Conservation (phyloP, 495 filamentous ascomycete genomes). For the Daldinia bambusicola region DNA sequence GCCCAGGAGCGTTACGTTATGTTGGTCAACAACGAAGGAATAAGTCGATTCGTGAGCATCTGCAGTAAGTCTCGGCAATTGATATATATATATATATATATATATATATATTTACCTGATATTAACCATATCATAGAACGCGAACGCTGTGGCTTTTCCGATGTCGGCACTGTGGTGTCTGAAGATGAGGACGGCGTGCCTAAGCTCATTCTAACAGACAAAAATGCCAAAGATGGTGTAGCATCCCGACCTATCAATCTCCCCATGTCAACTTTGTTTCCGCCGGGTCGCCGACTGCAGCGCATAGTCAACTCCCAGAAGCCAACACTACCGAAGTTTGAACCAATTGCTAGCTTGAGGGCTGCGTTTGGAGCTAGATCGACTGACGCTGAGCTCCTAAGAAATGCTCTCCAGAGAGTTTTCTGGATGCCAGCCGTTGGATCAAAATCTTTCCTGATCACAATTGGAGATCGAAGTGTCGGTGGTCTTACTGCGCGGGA, state of each 20-base stretch:
- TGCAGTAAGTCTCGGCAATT: conserved; percentile 60
- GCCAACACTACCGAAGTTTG: conserved; percentile 74
- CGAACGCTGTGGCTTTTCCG: conserved; percentile 93
- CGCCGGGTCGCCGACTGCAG: conserved; percentile 86
- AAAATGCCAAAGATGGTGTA: conserved; percentile 76
- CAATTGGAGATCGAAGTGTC: conserved; percentile 92
- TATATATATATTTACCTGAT: conserved; percentile 39
- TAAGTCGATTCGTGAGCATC: conserved; percentile 86
- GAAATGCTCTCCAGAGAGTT: conserved; percentile 80
- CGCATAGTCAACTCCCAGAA: conserved; percentile 79
- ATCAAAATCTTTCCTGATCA: conserved; percentile 96
- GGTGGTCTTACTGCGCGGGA: conserved; percentile 89
- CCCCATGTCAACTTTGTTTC: conserved; percentile 91
- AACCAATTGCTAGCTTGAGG: conserved; percentile 62
- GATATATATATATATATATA: not conserved
- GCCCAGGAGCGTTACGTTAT: conserved; percentile 96
- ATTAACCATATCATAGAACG: conserved; percentile 55
- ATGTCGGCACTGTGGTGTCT: conserved; percentile 82
- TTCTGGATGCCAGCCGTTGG: conserved; percentile 88
- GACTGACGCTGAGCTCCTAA: conserved; percentile 70
- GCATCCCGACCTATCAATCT: conserved; percentile 81
- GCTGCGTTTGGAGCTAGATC: conserved; percentile 59
- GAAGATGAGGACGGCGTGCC: conserved; percentile 69
- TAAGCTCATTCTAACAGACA: conserved; percentile 81
- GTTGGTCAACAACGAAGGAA: conserved; percentile 77